Evolutionary conservation across 1,284 basidiomycete species (phyloP), one percentile per base, ranked within the genome.

Genomic region (Austropuccinia psidii): DNA sequence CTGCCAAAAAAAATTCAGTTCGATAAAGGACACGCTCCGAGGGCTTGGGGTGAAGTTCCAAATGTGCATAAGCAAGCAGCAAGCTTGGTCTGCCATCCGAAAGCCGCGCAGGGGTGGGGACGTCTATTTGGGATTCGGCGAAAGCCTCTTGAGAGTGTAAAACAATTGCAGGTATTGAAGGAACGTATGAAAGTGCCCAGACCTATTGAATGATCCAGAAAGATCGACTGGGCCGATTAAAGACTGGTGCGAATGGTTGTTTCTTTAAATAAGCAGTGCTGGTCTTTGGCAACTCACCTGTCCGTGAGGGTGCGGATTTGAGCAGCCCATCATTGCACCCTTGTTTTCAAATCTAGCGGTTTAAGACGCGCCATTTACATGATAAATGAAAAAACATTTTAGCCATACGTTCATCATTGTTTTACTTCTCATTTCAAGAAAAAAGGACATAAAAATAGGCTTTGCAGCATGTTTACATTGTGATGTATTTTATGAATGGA

Each of bases 291-390:
- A 90, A 91, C 93, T 95, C 17, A 89, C 87, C 82, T 97, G 94
- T 15, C 93, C 91, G 80, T 97, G 94, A 0, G 94, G 93, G 79
- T 97, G 94, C 24, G 93, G 92, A 78, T 96, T 97, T 11, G 90
- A 93, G 79, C 92, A 95, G 8, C 94, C 94, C 94, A 97, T 96
- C 83, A 93, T 93, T 1, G 88, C 83, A 6, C 93, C 94, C 81
- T 95, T 95, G 82, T 96, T 97, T 89, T 96, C 82, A 62, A 83
- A 83, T 60, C 79, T 80, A 61, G 9, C 19, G 24, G 15, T 5
- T 24, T 9, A 17, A 54, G 43, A 45, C 13, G n/a, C 13, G 43
- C n/a, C 43, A 45, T 13, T 11, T 11, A 45, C 43, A 43, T 24
- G 29, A 4, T 19, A 27, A 43, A 24, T 65, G 43, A 37, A 2